Percentiles rank a stretch among this genome's conserved stretches.
phyloP scores from a whole-genome alignment of 139 green algal genomes.

The Deuterostichococcus epilithicus region DNA sequence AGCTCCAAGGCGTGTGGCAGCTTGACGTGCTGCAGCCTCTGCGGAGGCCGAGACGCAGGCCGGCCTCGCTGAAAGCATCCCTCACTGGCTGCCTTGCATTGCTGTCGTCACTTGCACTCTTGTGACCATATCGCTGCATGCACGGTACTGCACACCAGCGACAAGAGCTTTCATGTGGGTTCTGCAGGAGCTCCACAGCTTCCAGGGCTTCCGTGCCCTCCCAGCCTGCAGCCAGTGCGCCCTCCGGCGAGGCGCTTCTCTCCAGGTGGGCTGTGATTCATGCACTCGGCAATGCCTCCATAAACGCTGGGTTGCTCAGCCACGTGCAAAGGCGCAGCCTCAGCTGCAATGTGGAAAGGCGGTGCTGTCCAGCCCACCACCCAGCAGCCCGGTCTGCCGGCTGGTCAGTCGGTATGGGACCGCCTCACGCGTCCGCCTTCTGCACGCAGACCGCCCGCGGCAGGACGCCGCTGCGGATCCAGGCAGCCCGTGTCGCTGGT shows the following conservation, averaged over 20 bases:
- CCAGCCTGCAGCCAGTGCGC: neutral
- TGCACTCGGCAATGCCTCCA: neutral
- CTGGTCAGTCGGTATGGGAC: neutral
- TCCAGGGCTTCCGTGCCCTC: conserved; percentile 34
- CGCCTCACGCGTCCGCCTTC: neutral
- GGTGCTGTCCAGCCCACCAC: neutral
- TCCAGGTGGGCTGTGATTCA: neutral
- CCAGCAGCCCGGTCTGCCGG: neutral
- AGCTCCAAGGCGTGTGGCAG: too few species aligned
- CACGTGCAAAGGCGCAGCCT: neutral
- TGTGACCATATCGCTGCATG: too few species aligned
- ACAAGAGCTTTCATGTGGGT: neutral
- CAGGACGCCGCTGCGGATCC: conserved; percentile 59
- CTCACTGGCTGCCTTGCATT: too few species aligned
- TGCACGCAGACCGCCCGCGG: conserved; percentile 1
- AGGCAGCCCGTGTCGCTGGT: conserved; percentile 87
- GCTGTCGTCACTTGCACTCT: too few species aligned
- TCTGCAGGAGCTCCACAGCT: conserved; percentile 26
- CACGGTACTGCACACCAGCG: too few species aligned
- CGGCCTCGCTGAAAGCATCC: too few species aligned
- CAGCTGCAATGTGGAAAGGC: neutral
- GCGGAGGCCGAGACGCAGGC: too few species aligned
- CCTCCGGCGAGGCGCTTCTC: conserved; percentile 5
- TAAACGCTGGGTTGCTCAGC: neutral
- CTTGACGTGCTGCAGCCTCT: too few species aligned